phyloP scores from a whole-genome alignment of 2,329 filamentous ascomycete genomes.

The Waltergamsia citrina region DNA sequence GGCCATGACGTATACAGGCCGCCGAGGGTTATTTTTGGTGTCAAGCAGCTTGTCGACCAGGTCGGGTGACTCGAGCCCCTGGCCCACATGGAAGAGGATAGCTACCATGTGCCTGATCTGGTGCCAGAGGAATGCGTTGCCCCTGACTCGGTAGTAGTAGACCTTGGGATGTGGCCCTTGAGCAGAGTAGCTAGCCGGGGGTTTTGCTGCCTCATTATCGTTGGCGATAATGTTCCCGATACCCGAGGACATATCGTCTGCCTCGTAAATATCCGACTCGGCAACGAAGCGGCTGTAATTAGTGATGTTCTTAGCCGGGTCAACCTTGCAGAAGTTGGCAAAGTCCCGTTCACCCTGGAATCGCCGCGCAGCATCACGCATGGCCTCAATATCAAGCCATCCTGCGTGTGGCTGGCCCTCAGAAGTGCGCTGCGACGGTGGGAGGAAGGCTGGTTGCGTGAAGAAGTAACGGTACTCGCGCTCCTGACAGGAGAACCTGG shows the following conservation, averaged over 20 bases:
- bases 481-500: slow-evolving; percentile 86
- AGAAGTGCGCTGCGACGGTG: slow-evolving; percentile 1
- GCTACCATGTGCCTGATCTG: slow-evolving; percentile 94
- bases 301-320: slow-evolving; percentile 78
- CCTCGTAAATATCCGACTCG: slow-evolving; percentile 67
- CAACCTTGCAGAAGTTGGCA: slow-evolving; percentile 93
- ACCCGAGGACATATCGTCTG: slow-evolving; percentile 42
- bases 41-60: slow-evolving; percentile 71
- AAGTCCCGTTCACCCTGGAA: slow-evolving; percentile 88
- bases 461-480: slow-evolving; percentile 96
- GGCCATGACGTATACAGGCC: slow-evolving; percentile 84
- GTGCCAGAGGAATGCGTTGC: slow-evolving; percentile 94
- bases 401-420: slow-evolving; percentile 41
- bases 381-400: slow-evolving; percentile 79
- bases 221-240: slow-evolving; percentile 49
- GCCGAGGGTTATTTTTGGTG: slow-evolving; percentile 57
- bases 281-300: slow-evolving; percentile 76
- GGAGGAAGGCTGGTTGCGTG: slow-evolving; percentile 76
- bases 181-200: slow-evolving; percentile 6
- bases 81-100: slow-evolving; percentile 84
- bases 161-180: slow-evolving; percentile 46
- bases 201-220: slow-evolving; percentile 12
- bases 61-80: slow-evolving; percentile 69
- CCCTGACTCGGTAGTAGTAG: slow-evolving; percentile 81
- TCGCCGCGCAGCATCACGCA: slow-evolving; percentile 70